Evolutionary conservation across 306 rosid genomes (phyloP), one percentile per base, ranked within the genome.

Genomic region (Medicago lupulina): DNA sequence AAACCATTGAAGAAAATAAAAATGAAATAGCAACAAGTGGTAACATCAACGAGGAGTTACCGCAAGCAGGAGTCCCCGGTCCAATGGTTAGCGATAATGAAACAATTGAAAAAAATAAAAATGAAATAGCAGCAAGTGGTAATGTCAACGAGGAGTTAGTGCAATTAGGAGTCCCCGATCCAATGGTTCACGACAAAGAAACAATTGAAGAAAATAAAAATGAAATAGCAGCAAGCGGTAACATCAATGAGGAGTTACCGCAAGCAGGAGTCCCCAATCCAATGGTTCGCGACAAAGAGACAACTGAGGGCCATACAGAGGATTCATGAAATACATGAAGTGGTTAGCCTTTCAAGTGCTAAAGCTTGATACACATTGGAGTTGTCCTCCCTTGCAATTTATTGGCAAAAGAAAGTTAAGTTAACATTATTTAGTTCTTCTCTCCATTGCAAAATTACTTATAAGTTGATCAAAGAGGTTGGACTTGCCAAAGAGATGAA

Each of bases 151-250:
- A 19, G 4, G 73, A 68, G 8, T 77, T 53, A 9, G 11, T 46
- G 0, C 39, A 47, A 55, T 23, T 69, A 62, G 46, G 36, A 16
- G 41, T 46, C 8, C 44, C 4, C 9, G 50, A 46, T 8, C 31
- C 75, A 81, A 55, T 0, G 2, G 12, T 64, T 84, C 72, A 10
- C 7, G 55, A 0, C 47, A 76, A 23, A 43, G 75, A 82, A 18
- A 47, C 39, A 71, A 44, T 44, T 9, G 50, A 44, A 3, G 31
- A 28, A 28, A 28, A 2, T 23, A 23, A 23, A 2, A 46, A 60
- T n/a, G 70, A 53, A 19, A 53, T 17, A 60, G 16, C 39, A 36
- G 9, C 36, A 77, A 57, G 6, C 59, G 28, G 25, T 54, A 46
- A 73, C 10, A 9, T 64, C 15, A 65, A 40, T n/a, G 25, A 25